Percentiles rank a stretch among this genome's conserved stretches.
Conservation (phyloP, 495 filamentous ascomycete genomes). For the Penicillium lividum region DNA sequence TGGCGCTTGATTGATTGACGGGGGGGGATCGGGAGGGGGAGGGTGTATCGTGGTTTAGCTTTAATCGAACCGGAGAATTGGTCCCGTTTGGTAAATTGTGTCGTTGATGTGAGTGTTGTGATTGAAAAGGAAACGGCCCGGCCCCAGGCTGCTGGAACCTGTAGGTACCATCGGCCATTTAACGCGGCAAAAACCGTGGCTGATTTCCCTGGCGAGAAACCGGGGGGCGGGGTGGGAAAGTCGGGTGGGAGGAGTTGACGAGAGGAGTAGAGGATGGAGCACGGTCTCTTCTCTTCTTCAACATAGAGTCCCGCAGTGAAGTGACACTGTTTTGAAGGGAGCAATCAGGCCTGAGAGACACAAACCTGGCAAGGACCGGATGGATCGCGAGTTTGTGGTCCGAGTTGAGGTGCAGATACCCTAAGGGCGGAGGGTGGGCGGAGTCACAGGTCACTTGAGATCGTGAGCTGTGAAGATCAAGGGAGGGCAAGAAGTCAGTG, state of each 20-base stretch:
- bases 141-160: slow-evolving; percentile 72
- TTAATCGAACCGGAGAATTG: slow-evolving; percentile 47
- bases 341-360: slow-evolving; percentile 12
- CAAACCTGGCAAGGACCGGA: slow-evolving; percentile 11
- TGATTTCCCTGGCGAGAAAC: slow-evolving; percentile 32
- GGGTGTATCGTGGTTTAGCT: slow-evolving; percentile 62
- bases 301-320: slow-evolving; percentile 48
- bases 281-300: slow-evolving; percentile 55
- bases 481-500: slow-evolving; percentile 13
- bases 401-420: slow-evolving; percentile 26
- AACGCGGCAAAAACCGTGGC: slow-evolving; percentile 51
- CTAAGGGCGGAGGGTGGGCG: slow-evolving; percentile 35
- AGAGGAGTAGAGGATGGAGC: slow-evolving; percentile 43
- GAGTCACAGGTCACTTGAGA: slow-evolving; percentile 32
- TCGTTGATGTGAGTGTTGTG: slow-evolving; percentile 52
- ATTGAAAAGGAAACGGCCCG: slow-evolving; percentile 62
- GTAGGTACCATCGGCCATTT: slow-evolving; percentile 85
- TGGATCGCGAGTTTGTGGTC: slow-evolving; percentile 14
- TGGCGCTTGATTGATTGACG: slow-evolving; percentile 64
- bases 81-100: slow-evolving; percentile 59
- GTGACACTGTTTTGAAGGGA: slow-evolving; percentile 31
- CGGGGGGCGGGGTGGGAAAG: slow-evolving; percentile 26
- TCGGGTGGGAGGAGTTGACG: slow-evolving; percentile 31
- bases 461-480: background rate
- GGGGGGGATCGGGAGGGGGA: slow-evolving; percentile 69